A percentile compares a stretch with the other conserved stretches of the same genome.
phyloP scores from a whole-genome alignment of 2,329 filamentous ascomycete genomes.

The Lasiodiplodia gonubiensis region DNA sequence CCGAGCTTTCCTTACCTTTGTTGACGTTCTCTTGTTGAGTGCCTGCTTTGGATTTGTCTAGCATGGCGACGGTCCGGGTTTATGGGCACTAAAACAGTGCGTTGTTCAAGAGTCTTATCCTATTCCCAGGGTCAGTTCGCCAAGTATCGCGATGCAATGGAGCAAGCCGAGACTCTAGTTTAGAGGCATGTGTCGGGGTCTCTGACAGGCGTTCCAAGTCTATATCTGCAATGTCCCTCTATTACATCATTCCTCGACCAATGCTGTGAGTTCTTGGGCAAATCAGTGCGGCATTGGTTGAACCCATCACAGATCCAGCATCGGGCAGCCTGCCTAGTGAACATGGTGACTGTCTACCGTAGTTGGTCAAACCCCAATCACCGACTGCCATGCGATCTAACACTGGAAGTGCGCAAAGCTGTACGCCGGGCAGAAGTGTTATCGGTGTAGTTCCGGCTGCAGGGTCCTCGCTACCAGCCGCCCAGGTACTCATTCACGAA shows the following conservation, averaged over 20 bases:
- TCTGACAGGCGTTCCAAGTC: background rate
- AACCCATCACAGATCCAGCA: background rate
- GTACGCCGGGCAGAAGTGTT: too few relatives aligned
- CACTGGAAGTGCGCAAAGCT: too few relatives aligned
- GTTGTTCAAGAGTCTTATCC: background rate
- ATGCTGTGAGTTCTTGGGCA: background rate
- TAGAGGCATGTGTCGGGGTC: background rate
- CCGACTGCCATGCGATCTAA: too few relatives aligned
- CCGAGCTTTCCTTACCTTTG: background rate
- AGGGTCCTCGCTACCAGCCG: background rate
- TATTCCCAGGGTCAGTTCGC: background rate
- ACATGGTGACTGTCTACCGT: too few relatives aligned
- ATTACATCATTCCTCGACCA: background rate
- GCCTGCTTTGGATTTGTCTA: background rate
- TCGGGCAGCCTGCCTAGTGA: too few relatives aligned
- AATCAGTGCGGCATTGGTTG: background rate
- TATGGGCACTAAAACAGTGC: background rate
- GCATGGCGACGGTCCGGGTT: constrained; percentile 1
- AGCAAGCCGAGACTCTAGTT: background rate
- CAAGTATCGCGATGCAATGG: background rate
- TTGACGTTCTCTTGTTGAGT: background rate
- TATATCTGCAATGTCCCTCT: background rate
- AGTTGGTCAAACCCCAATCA: too few relatives aligned
- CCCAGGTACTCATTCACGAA: background rate
- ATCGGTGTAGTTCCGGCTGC: too few relatives aligned